Conservation (phyloP, 495 filamentous ascomycete genomes). For the Penicillium dipodomyicola region DNA sequence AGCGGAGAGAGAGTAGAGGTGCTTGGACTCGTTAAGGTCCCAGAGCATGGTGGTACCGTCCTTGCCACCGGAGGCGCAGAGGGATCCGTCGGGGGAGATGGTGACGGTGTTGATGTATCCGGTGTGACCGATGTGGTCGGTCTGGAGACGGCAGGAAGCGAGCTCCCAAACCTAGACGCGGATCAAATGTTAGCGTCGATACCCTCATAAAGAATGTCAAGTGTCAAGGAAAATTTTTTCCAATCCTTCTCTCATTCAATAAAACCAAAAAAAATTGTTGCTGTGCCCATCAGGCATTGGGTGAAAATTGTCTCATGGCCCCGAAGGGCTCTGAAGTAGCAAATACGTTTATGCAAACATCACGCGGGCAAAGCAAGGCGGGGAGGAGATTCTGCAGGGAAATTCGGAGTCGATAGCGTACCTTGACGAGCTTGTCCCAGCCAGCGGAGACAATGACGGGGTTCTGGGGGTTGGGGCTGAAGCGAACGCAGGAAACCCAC, state of each 20-base stretch:
- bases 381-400: not conserved
- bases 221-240: constrained; percentile 16
- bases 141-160: constrained; percentile 97
- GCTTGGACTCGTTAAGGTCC: constrained; percentile 99
- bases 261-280: constrained; percentile 25
- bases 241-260: constrained; percentile 18
- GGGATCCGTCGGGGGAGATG: constrained; percentile 98
- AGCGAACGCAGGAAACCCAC: constrained; percentile 99
- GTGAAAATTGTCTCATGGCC: constrained; percentile 98
- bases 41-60: constrained; percentile 99
- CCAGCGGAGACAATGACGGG: constrained; percentile 98
- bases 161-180: constrained; percentile 91
- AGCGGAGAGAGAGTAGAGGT: constrained; percentile 99
- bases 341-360: constrained; percentile 99
- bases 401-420: constrained; percentile 50
- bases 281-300: constrained; percentile 71
- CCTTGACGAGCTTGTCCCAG: constrained; percentile 99
- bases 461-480: constrained; percentile 99
- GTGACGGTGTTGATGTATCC: constrained; percentile 99
- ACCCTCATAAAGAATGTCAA: constrained; percentile 7
- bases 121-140: constrained; percentile 99
- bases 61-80: constrained; percentile 99
- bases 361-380: constrained; percentile 54
- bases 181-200: constrained; percentile 29
- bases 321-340: constrained; percentile 98